Percentiles rank a stretch among this genome's conserved stretches.
Evolutionary conservation across 2,329 filamentous ascomycete species (phyloP).

Genomic region (Fusarium avenaceum): DNA sequence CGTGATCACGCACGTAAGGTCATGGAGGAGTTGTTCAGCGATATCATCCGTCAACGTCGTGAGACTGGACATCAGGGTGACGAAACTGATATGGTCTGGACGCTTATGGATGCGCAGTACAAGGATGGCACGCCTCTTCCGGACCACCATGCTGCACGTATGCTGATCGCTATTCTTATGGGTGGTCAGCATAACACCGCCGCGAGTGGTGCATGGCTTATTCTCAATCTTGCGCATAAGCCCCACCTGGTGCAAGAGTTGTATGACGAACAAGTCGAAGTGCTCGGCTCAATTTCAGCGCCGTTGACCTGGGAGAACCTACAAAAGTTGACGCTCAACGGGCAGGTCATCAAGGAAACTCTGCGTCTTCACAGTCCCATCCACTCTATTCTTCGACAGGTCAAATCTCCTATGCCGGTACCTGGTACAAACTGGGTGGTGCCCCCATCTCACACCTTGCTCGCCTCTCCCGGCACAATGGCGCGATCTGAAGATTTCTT

Average conservation of each 20-base stretch:
- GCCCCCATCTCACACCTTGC: constrained; percentile 82
- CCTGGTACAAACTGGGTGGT: constrained; percentile 85
- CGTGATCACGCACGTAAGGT: constrained; percentile 84
- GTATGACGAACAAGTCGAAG: constrained; percentile 80
- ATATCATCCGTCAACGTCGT: constrained; percentile 80
- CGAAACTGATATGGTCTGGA: constrained; percentile 85
- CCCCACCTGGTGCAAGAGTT: constrained; percentile 84
- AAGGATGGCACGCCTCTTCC: constrained; percentile 82
- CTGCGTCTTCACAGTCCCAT: constrained; percentile 91
- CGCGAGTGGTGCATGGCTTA: constrained; percentile 85
- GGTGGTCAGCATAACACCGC: constrained; percentile 90
- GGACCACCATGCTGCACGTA: constrained; percentile 86
- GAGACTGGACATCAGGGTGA: constrained; percentile 63
- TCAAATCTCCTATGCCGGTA: constrained; percentile 87
- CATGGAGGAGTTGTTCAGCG: constrained; percentile 83
- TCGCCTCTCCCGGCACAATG: constrained; percentile 86
- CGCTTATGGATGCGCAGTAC: constrained; percentile 86
- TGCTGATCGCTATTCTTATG: constrained; percentile 94
- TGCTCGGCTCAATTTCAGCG: constrained; percentile 79
- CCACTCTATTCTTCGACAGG: constrained; percentile 91
- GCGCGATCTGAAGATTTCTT: constrained; percentile 81
- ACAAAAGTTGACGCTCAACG: constrained; percentile 81
- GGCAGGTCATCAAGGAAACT: constrained; percentile 89
- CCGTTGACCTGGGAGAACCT: constrained; percentile 82
- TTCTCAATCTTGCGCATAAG: constrained; percentile 82